These are phyloP conservation scores for Podila verticillata DNA, from an alignment of 192 early-diverging fungal genomes.

Conservation along the genomic window DNA sequence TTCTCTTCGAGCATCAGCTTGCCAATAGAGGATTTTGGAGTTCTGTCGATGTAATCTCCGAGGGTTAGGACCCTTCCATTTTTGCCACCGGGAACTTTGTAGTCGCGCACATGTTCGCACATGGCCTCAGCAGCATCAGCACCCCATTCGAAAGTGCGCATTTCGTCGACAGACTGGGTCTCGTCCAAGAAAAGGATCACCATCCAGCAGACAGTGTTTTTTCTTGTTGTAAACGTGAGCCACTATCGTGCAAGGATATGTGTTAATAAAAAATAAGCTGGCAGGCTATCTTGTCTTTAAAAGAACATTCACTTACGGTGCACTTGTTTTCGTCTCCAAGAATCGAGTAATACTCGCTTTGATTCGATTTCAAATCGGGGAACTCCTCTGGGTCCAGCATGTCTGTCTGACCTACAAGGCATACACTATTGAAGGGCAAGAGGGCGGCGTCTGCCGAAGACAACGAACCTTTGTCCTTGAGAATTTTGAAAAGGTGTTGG, in stretches of 20 bases:
- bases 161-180: too few species aligned
- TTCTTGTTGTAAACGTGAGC: background rate
- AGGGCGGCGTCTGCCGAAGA: background rate
- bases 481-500: background rate
- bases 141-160: background rate
- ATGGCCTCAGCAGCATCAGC: conserved; percentile 4
- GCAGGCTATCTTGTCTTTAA: too few species aligned
- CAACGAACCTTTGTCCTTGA: background rate
- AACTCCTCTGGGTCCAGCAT: background rate
- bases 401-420: background rate
- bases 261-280: background rate
- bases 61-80: background rate
- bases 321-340: background rate
- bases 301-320: background rate
- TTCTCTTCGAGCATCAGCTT: conserved; percentile 9
- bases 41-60: background rate
- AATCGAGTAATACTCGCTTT: background rate
- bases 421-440: background rate
- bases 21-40: background rate
- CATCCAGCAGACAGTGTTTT: background rate
- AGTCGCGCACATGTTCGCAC: background rate
- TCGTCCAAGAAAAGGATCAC: background rate
- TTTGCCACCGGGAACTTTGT: background rate
- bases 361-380: background rate
- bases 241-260: background rate